Evolutionary conservation across 2,329 filamentous ascomycete species (phyloP).

Genomic region (Calonectria hongkongensis): DNA sequence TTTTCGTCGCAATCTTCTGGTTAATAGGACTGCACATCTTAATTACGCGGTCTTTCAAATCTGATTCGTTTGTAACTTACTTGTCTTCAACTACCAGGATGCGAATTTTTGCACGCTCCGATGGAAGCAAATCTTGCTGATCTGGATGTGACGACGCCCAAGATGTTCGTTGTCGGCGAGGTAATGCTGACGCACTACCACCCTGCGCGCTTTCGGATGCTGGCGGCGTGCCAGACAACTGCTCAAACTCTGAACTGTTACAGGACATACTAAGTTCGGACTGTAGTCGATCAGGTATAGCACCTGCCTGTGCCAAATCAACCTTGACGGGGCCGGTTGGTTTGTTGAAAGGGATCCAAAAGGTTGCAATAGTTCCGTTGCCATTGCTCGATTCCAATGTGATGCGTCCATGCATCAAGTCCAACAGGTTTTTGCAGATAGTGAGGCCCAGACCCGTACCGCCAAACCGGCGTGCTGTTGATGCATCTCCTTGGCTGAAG

Average conservation of each 20-base stretch:
- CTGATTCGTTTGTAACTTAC: conserved; percentile 64
- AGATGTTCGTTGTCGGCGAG: conserved; percentile 58
- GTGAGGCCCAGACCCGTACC: conserved; percentile 86
- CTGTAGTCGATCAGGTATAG: conserved; percentile 80
- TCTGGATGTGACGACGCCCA: conserved; percentile 63
- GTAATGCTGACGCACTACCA: conserved; percentile 43
- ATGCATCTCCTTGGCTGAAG: conserved; percentile 88
- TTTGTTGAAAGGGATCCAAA: conserved; percentile 86
- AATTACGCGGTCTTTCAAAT: conserved; percentile 37
- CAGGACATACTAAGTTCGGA: conserved; percentile 79
- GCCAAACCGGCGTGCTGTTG: conserved; percentile 85
- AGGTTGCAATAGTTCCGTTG: conserved; percentile 82
- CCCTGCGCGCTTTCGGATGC: conserved; percentile 53
- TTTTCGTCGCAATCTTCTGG: conserved; percentile 85
- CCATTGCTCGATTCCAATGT: conserved; percentile 80
- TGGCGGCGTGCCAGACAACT: conserved; percentile 64
- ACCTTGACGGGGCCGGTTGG: conserved; percentile 70
- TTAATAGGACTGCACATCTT: conserved; percentile 74
- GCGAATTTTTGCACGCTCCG: conserved; percentile 78
- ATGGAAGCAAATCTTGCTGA: conserved; percentile 68
- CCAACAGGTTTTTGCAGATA: conserved; percentile 87
- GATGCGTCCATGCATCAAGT: conserved; percentile 87
- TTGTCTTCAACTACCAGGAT: conserved; percentile 90
- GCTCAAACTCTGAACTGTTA: conserved; percentile 79
- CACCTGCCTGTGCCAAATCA: conserved; percentile 76